Evolutionary conservation across 208 protist species (phyloP), one percentile per base, ranked within the genome.

Genomic region (Trypanosoma brucei): DNA sequence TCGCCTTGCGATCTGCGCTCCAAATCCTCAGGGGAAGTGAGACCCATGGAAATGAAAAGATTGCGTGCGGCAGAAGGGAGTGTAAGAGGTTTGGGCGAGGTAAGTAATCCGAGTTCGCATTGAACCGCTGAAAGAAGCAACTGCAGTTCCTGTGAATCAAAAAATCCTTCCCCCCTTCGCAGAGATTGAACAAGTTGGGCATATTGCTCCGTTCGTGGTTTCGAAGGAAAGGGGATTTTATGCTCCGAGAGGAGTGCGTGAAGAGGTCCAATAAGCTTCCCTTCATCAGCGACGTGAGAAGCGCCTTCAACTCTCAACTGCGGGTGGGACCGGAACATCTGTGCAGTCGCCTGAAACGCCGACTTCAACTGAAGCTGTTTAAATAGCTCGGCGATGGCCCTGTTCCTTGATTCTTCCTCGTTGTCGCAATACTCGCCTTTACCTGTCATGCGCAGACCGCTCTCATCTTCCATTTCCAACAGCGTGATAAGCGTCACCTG

Each of bases 291-390:
- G 6, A 62, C 13, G 11, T 49, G 55, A 6, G 45, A 51, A 11
- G 51, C 56, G 11, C 55, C 60, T 56, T 70, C 72, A 36, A 56
- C 55, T 44, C 72, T 48, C 8, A 79, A 38, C 13, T 37, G 33
- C 9, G 74, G 74, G 30, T 68, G 40, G 4, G 49, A 59, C 30
- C 57, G 71, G 30, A 72, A 14, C 31, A 76, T 30, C 35, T 76
- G 75, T 49, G 62, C 55, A 22, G 68, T 46, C 14, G 65, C 31
- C 50, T 80, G 75, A 36, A 80, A 76, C 13, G 54, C 40, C 1
- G 75, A 52, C 55, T 76, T 70, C 1, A 55, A 45, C 40, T 80
- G 75, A 6, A 80, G 55, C 33, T 69, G 69, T 53, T 46, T 60
- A 61, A 60, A 80, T 33, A 80, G 59, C 39, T 71, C 69, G n/a